Evolutionary conservation across 2,329 filamentous ascomycete species (phyloP), one percentile per base, ranked within the genome.

Genomic region (Talaromyces islandicus): DNA sequence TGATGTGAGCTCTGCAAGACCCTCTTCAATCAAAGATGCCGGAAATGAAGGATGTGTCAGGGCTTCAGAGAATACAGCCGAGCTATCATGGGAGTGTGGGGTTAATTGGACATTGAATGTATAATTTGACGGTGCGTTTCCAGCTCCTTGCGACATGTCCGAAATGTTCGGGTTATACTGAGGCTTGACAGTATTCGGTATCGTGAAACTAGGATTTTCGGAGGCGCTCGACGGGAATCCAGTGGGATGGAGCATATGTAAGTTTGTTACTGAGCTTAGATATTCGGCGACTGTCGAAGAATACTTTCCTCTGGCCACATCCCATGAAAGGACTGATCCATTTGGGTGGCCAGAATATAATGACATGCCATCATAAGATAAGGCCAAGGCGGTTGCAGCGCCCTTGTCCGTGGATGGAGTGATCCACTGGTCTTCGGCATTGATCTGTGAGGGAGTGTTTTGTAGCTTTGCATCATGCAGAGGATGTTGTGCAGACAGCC

Each of bases 311-410:
- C 87, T 86, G 41, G 86, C 85, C 27, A 93, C 81, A 70, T 91
- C 90, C 93, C 93, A 97, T 58, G 83, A 81, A 32, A 91, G 78
- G 46, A 97, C 82, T 68, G 89, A 90, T 56, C 93, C 93, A 66
- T 84, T 89, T 19, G 84, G 79, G 69, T 97, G 92, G 6, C 92
- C 92, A 3, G 92, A 92, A 27, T 96, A 75, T 24, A 97, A 78
- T 7, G 81, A 84, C 50, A 88, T 92, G 27, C 91, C 90, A 71
- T 97, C 93, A 73, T 94, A 92, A 69, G 85, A 92, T 57, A 95
- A 75, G 21, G 84, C 83, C 60, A 96, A 71, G 68, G 88, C 90
- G 25, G 86, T 83, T 4, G 84, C 84, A 12, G 84, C 80, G 12
- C 90, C 90, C 21, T 83, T 81, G 57, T 91, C 86, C 52, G 82